Evolutionary conservation across 495 filamentous ascomycete genomes (phyloP).

Genomic region (Wilcoxina mikolae): DNA sequence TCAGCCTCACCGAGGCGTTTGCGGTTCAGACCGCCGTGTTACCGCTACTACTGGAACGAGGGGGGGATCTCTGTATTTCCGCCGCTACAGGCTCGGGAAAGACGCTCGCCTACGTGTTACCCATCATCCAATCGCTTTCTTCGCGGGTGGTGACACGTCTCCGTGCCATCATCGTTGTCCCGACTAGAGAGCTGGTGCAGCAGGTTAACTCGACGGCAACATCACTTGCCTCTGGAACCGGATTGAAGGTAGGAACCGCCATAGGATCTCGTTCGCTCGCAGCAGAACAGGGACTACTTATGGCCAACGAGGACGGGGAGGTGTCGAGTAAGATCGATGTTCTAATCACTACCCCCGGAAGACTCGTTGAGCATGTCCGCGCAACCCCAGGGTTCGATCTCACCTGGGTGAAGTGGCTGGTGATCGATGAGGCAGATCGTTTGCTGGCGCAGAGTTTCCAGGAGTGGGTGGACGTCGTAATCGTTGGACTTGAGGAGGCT

Average conservation of each 20-base stretch:
- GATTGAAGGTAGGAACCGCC: slow-evolving; percentile 62
- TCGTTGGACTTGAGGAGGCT: slow-evolving; percentile 39
- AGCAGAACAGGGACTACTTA: slow-evolving; percentile 54
- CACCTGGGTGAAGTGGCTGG: slow-evolving; percentile 62
- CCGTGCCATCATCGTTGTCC: slow-evolving; percentile 66
- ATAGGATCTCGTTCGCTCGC: slow-evolving; percentile 63
- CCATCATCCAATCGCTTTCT: slow-evolving; percentile 60
- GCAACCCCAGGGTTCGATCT: slow-evolving; percentile 67
- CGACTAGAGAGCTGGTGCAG: slow-evolving; percentile 74
- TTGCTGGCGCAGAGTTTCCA: slow-evolving; percentile 84
- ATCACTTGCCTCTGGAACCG: slow-evolving; percentile 34
- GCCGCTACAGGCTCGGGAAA: slow-evolving; percentile 90
- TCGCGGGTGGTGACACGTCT: slow-evolving; percentile 44
- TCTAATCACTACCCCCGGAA: slow-evolving; percentile 81
- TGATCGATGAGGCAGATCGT: slow-evolving; percentile 90
- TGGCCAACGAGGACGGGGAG: slow-evolving; percentile 41
- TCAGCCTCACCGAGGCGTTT: slow-evolving; percentile 60
- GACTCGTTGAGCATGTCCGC: slow-evolving; percentile 79
- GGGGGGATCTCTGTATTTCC: slow-evolving; percentile 70
- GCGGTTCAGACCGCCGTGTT: slow-evolving; percentile 72
- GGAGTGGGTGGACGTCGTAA: slow-evolving; percentile 68
- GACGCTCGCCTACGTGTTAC: slow-evolving; percentile 79
- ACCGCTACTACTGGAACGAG: slow-evolving; percentile 51
- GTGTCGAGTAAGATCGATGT: slow-evolving; percentile 58
- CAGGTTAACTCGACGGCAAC: slow-evolving; percentile 51